phyloP scores from a whole-genome alignment of 2,329 filamentous ascomycete species.

The Verticillium isaacii region DNA sequence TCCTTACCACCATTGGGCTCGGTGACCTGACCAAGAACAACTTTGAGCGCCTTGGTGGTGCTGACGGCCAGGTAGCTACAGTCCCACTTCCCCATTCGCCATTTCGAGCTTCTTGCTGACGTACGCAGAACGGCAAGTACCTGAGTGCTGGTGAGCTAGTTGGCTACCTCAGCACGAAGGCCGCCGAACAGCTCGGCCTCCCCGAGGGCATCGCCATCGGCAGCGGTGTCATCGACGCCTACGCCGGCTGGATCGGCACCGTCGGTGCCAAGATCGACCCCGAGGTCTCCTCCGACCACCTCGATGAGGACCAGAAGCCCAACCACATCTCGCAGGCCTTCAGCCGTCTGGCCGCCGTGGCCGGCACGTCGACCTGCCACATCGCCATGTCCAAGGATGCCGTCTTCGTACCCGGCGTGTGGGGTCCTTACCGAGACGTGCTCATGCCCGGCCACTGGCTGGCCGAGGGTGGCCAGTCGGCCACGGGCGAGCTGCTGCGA shows the following conservation, averaged over 20 bases:
- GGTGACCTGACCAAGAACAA: constrained; percentile 77
- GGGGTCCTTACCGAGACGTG: constrained; percentile 95
- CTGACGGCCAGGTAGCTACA: constrained; percentile 73
- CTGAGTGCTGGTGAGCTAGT: constrained; percentile 89
- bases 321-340: constrained; percentile 93
- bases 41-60: constrained; percentile 90
- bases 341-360: constrained; percentile 86
- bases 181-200: constrained; percentile 77
- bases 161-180: constrained; percentile 77
- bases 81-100: constrained; percentile 46
- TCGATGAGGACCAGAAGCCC: constrained; percentile 62
- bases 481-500: constrained; percentile 89
- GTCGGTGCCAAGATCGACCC: constrained; percentile 94
- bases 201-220: constrained; percentile 86
- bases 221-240: constrained; percentile 95
- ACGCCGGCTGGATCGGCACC: constrained; percentile 97
- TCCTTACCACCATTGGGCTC: constrained; percentile 82
- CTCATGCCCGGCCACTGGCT: constrained; percentile 92
- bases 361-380: constrained; percentile 96
- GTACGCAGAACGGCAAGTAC: constrained; percentile 77
- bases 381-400: constrained; percentile 91
- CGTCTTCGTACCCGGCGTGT: constrained; percentile 91
- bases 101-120: constrained; percentile 12
- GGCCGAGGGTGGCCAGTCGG: constrained; percentile 94
- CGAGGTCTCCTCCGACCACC: constrained; percentile 48